Evolutionary conservation across 1,139 yeast species (phyloP), one percentile per base, ranked within the genome.

Genomic region (Eremothecium gossypii): DNA sequence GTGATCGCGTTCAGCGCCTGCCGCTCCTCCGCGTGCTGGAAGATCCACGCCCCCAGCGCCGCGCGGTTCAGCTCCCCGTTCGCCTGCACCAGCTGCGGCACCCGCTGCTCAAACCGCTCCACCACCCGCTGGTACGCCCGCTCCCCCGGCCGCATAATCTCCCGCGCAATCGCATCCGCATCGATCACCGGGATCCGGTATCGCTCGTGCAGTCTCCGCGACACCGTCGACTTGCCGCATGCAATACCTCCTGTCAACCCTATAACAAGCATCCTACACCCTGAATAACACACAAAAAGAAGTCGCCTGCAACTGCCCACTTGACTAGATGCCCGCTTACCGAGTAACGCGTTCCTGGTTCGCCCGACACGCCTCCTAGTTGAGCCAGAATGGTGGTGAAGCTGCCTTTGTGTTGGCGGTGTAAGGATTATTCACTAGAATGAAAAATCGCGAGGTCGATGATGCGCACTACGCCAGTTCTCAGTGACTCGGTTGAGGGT

Each of bases 181-280:
- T 93, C 98, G 2, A 93, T 70, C 1, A 93, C 64, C 0, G 82
- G 72, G 13, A 84, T 48, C 2, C 67, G 56, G 51, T 81, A 72
- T 20, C 75, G 66, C 10, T 76, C 73, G 7, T 61, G 49, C 8
- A 91, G 65, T 27, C 73, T 63, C 12, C 66, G 60, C 0, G 96
- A 85, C 0, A 86, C 97, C 0, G 97, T 89, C 10, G 95, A 83
- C 59, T 93, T 93, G 1, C 99, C 99, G 4, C 93, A 75, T 8
- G 96, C 95, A 41, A 91, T 91, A 1, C 96, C 96, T 1, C 99
- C 99, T 0, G 98, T 91, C 23, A 91, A 72, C 1, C 99, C 99
- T 8, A 93, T 74, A 30, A 91, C 74, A 41, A 91, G 74, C 98
- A 91, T 91, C 29, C 12, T 34, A 6, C 6, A 17, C 23, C 23